Evolutionary conservation across 257 asterid species (phyloP).

Genomic region (Nicotiana benthamiana): DNA sequence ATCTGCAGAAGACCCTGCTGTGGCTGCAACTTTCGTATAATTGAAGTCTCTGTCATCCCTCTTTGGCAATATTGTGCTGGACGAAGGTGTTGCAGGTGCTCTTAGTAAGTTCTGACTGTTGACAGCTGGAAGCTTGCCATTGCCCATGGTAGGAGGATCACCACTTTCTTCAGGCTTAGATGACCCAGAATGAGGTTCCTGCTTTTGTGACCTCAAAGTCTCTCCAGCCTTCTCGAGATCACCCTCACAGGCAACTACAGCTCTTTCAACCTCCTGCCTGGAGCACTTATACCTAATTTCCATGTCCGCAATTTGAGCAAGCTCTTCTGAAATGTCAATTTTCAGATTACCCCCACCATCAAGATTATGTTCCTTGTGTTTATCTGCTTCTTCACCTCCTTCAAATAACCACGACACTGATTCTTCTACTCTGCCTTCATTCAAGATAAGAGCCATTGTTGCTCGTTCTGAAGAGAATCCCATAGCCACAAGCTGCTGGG

Average conservation of each 20-base stretch:
- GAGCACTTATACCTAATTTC: constrained; percentile 63
- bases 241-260: constrained; percentile 77
- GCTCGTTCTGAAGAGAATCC: constrained; percentile 93
- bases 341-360: constrained; percentile 65
- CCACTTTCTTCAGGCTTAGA: constrained; percentile 59
- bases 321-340: constrained; percentile 88
- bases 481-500: constrained; percentile 93
- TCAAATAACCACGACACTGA: constrained; percentile 83
- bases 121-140: constrained; percentile 31
- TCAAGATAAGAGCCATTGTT: constrained; percentile 82
- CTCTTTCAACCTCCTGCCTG: constrained; percentile 90
- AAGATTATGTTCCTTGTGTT: constrained; percentile 45
- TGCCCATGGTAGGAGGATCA: constrained; percentile 45
- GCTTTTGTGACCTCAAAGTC: constrained; percentile 57
- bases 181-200: constrained; percentile 42
- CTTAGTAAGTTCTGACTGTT: constrained; percentile 34
- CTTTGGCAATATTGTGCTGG: constrained; percentile 37
- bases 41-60: constrained; percentile 74
- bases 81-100: constrained; percentile 30
- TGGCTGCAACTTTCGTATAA: constrained; percentile 44
- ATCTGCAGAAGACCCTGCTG: constrained; percentile 45
- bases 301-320: constrained; percentile 61
- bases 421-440: constrained; percentile 92
- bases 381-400: constrained; percentile 53
- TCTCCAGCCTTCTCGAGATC: constrained; percentile 89